phyloP scores from a whole-genome alignment of 129 eudicot genomes.

The Lactuca sativa region DNA sequence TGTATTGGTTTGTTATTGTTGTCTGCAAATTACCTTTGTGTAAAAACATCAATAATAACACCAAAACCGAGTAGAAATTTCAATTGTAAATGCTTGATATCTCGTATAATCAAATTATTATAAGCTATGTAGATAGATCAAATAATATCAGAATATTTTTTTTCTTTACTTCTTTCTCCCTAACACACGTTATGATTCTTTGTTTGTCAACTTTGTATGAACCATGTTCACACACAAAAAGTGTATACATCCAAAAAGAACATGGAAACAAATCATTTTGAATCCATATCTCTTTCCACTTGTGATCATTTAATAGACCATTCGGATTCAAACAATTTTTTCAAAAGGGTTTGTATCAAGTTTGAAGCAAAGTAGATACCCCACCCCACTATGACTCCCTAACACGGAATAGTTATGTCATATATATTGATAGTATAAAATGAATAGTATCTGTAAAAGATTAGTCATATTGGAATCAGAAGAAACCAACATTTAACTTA shows the following conservation, averaged over 20 bases:
- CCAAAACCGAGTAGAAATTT: neutral
- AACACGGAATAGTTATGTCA: neutral
- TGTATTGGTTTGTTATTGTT: neutral
- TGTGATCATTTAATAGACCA: conserved; percentile 23
- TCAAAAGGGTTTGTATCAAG: conserved; percentile 20
- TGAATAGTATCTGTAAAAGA: neutral
- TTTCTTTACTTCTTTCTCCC: conserved; percentile 5
- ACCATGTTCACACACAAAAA: conserved; percentile 30
- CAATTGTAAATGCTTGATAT: neutral
- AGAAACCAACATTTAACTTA: neutral
- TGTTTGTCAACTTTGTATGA: conserved; percentile 28
- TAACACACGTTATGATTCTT: conserved; percentile 28
- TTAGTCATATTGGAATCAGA: neutral
- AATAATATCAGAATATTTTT: conserved; percentile 20
- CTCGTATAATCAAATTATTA: neutral
- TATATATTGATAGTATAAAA: neutral
- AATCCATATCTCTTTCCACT: conserved; percentile 38
- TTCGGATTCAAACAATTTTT: conserved; percentile 15
- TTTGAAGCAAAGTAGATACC: conserved; percentile 30
- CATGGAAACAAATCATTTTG: conserved; percentile 24
- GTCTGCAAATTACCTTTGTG: too few relatives aligned
- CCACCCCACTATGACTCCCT: neutral
- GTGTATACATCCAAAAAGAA: conserved; percentile 26
- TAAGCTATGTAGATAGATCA: conserved; percentile 5
- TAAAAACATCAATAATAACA: neutral